Conservation (phyloP, 345 rosid species). For the Populus ilicifolia region DNA sequence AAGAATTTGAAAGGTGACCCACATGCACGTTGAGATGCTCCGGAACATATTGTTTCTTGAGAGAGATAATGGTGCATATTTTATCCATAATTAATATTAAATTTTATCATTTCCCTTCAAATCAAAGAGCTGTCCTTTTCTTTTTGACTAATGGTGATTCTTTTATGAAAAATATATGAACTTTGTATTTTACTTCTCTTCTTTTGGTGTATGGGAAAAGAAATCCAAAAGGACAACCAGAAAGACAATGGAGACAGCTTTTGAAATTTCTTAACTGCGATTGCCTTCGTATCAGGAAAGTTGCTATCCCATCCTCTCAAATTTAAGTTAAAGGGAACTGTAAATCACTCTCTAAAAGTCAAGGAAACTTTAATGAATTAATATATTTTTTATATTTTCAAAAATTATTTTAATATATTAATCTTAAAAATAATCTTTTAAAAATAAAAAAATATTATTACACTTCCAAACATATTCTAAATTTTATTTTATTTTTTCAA, state of each 20-base stretch:
- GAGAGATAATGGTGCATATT: neutral
- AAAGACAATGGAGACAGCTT: neutral
- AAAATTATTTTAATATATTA: too few relatives aligned
- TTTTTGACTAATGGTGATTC: neutral
- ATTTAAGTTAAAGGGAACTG: neutral
- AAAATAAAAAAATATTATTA: too few relatives aligned
- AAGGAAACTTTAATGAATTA: neutral
- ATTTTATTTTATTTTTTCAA: neutral
- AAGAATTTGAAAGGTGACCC: too few relatives aligned
- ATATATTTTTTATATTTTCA: too few relatives aligned
- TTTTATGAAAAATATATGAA: neutral
- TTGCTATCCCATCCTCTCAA: constrained; percentile 3
- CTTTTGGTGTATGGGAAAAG: neutral
- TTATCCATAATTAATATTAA: too few relatives aligned
- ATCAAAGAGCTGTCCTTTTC: neutral
- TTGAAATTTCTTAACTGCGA: neutral
- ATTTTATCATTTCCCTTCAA: too few relatives aligned
- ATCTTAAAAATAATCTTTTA: too few relatives aligned
- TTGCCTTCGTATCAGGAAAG: neutral
- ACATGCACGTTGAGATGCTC: neutral
- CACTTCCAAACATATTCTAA: too few relatives aligned
- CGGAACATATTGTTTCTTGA: neutral
- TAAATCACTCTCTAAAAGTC: neutral
- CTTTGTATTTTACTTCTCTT: neutral
- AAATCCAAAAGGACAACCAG: neutral